Evolutionary conservation across 164 flowering plant genomes (phyloP), one percentile per base, ranked within the genome.

Genomic region (Cinnamomum micranthum): DNA sequence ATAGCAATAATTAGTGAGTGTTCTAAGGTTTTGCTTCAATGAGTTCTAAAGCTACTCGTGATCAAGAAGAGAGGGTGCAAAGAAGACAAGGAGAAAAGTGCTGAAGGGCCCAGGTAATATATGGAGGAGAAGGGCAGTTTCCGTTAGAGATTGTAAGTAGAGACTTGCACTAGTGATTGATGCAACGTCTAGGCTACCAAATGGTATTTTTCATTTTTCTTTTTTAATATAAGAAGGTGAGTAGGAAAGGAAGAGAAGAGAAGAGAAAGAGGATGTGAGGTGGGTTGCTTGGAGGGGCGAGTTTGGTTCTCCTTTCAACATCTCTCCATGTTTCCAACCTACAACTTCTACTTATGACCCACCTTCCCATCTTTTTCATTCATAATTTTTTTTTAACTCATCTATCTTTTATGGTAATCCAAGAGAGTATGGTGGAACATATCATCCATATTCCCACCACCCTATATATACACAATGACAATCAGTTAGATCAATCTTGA

Each of bases 311-410:
- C 35, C 76, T 66, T 66, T 73, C 76, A 73, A 73, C 76, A n/a
- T 73, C 76, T 50, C 55, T 51, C 41, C 50, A n/a, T 47, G 76
- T 73, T 73, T 73, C 76, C 27, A 65, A 73, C 76, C 76, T 73
- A 65, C 76, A 66, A 73, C 69, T 55, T 73, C 75, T 73, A 73
- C 75, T 73, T 73, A 72, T 72, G 51, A 73, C 71, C 76, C 70
- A 73, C 59, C 70, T 50, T 41, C 52, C 6, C 41, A 19, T 24
- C 24, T 73, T 65, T 50, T 65, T 50, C 13, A 52, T 23, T 6
- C 60, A 15, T 55, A 3, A 15, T 55, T 55, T 55, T 2, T 55
- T 55, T 55, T 55, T 7, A 41, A 41, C 47, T 55, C 20, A 55
- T 55, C 15, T 15, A 17, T 12, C n/a, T 15, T 20, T 20, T 55